Conservation (phyloP, 768 basidiomycete genomes). For the Lentinula sp. region DNA sequence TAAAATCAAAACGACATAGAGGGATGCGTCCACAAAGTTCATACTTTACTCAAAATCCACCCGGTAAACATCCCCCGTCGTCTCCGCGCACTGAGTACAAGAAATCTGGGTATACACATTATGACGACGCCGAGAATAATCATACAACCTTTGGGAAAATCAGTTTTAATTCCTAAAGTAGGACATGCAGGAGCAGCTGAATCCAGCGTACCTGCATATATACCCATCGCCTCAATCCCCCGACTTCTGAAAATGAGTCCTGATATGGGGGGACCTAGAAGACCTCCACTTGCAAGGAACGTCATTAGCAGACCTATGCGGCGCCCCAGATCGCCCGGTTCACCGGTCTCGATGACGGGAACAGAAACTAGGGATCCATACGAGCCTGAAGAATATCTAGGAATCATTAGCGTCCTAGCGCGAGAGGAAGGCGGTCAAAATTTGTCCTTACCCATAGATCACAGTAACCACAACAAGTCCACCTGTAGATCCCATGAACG, state of each 20-base stretch:
- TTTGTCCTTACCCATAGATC: slow-evolving; percentile 27
- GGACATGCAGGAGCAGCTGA: background rate
- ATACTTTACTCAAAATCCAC: background rate
- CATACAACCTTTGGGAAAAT: background rate
- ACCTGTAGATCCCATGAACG: slow-evolving; percentile 22
- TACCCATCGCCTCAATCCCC: slow-evolving; percentile 23
- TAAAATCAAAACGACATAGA: too few relatives aligned
- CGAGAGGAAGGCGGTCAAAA: too few relatives aligned
- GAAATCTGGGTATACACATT: slow-evolving; percentile 1
- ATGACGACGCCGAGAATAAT: background rate
- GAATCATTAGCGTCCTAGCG: background rate
- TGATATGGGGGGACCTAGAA: slow-evolving; percentile 35
- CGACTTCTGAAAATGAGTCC: slow-evolving; percentile 26
- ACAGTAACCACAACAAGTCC: slow-evolving; percentile 26
- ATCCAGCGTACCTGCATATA: slow-evolving; percentile 24
- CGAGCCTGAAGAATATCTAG: slow-evolving; percentile 27
- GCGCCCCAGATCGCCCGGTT: slow-evolving; percentile 23
- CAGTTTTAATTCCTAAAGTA: background rate
- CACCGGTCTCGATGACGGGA: slow-evolving; percentile 19
- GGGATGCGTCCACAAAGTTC: background rate
- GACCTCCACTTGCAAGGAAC: slow-evolving; percentile 27
- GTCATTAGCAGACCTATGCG: slow-evolving; percentile 30
- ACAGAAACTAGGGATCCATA: slow-evolving; percentile 23
- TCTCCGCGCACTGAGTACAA: background rate
- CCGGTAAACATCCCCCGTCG: background rate